Percentiles rank a stretch among this genome's conserved stretches.
These are phyloP conservation scores for Neonectria coccinea DNA, from an alignment of 2,329 filamentous ascomycete species.

Conservation along the genomic window DNA sequence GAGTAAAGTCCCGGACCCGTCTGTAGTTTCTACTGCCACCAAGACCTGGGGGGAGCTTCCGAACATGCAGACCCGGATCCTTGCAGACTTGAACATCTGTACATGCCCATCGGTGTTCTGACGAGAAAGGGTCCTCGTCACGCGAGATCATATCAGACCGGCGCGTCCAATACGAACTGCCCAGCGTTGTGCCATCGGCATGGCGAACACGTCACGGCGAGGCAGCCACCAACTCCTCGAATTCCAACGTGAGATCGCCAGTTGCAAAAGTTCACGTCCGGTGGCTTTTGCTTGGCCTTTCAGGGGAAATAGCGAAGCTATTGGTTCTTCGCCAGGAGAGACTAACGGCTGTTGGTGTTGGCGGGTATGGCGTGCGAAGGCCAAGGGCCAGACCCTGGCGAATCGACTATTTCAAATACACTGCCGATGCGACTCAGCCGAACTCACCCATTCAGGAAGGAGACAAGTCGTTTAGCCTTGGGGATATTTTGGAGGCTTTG, in stretches of 20 bases:
- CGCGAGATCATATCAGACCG: constrained; percentile 9
- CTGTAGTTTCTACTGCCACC: too few species aligned
- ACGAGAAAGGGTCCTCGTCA: background rate
- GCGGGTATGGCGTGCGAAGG: constrained; percentile 27
- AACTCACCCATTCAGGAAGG: constrained; percentile 22
- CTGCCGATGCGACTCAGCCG: constrained; percentile 5
- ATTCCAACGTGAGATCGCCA: constrained; percentile 1
- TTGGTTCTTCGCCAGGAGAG: constrained; percentile 11
- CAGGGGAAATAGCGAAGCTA: background rate
- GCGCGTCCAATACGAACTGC: constrained; percentile 1
- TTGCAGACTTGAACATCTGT: background rate
- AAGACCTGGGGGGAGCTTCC: background rate
- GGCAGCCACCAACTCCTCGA: background rate
- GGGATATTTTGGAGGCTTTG: background rate
- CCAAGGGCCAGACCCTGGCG: constrained; percentile 11
- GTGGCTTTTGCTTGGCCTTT: constrained; percentile 6
- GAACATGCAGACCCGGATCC: background rate
- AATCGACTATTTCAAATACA: constrained; percentile 14
- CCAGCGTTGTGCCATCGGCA: constrained; percentile 2
- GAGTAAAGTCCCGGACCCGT: background rate
- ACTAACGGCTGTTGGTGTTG: constrained; percentile 27
- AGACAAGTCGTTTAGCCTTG: constrained; percentile 1
- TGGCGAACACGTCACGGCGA: background rate
- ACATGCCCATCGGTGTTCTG: too few species aligned
- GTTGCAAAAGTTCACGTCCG: constrained; percentile 21